Conservation (phyloP, 116 monocot genomes). For the Papilionanthe hybrid region DNA sequence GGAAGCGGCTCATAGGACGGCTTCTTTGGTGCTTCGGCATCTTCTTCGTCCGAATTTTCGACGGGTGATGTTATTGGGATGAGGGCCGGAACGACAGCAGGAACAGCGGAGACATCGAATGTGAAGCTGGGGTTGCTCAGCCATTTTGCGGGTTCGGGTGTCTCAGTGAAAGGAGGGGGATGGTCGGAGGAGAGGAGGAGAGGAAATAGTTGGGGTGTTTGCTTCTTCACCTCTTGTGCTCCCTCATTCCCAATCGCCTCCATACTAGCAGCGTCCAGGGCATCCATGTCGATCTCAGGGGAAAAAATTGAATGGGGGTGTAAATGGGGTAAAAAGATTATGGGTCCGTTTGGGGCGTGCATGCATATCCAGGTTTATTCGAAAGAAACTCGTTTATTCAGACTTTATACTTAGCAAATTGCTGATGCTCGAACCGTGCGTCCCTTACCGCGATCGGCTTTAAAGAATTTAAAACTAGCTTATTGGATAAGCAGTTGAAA, state of each 20-base stretch:
- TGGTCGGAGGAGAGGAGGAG: conserved; percentile 28
- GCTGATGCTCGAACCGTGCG: too few relatives aligned
- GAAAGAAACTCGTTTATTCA: too few relatives aligned
- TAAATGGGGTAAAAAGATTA: too few relatives aligned
- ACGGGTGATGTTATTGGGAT: not conserved
- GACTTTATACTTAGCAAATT: too few relatives aligned
- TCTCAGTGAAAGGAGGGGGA: conserved; percentile 1
- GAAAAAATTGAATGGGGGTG: too few relatives aligned
- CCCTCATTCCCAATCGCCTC: not conserved
- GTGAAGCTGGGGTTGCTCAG: conserved; percentile 75
- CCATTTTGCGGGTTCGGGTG: conserved; percentile 39
- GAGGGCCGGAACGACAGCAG: not conserved
- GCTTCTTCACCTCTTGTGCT: not conserved
- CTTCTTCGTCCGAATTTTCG: conserved; percentile 21
- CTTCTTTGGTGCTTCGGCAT: not conserved
- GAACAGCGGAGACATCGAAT: conserved; percentile 36
- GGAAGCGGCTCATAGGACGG: conserved; percentile 46
- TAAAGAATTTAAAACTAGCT: too few relatives aligned
- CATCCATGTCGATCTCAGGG: not conserved
- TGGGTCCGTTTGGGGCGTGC: too few relatives aligned
- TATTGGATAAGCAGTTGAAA: too few relatives aligned
- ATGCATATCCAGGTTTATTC: too few relatives aligned
- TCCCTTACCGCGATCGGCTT: too few relatives aligned
- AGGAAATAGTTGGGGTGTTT: conserved; percentile 25
- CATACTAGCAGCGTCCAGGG: not conserved